Evolutionary conservation across 2,329 filamentous ascomycete species (phyloP), one percentile per base, ranked within the genome.

Genomic region (Monosporascus ibericus): DNA sequence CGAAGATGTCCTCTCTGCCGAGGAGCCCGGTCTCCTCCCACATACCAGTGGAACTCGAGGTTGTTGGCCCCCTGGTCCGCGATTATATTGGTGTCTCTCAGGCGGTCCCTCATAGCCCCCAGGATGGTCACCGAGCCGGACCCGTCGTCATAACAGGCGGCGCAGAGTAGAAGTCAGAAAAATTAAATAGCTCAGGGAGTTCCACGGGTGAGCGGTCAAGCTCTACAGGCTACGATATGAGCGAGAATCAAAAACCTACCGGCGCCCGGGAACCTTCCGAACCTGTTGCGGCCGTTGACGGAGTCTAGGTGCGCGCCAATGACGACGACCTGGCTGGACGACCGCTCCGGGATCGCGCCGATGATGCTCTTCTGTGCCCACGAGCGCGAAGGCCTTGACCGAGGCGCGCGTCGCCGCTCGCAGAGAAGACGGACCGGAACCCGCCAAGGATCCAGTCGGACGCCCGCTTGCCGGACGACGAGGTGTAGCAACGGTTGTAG

Each of bases 21-120:
- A 92, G 79, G 42, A 94, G 74, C 15, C 89, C 89, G 8, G 85
- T 94, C 89, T 62, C 94, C 89, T 1, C 87, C 89, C 3, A 84
- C 86, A 69, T 92, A 92, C 88, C 88, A 94, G 67, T 92, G 88
- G 68, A 92, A 92, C 71, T 94, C 89, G 53, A 94, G 71, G 0
- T 87, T 90, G 68, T 92, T 91, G 55, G 80, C 72, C 7, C 79
- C 82, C 53, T 81, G 76, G 37, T 86, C 87, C 18, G 76, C 72
- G 5, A 81, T 72, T 51, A 92, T 77, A 42, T 81, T 76, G 8
- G 82, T 72, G 37, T 85, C 82, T 52, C 79, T 78, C 49, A 91
- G 75, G 14, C 92, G 75, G 44, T 88, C 86, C 14, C 87, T 80
- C 55, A 94, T 74, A 2, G 87, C 85, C 65, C 94, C 89, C 1